phyloP scores from a whole-genome alignment of 176 grass and related monocot genomes.

The Eleusine indica region DNA sequence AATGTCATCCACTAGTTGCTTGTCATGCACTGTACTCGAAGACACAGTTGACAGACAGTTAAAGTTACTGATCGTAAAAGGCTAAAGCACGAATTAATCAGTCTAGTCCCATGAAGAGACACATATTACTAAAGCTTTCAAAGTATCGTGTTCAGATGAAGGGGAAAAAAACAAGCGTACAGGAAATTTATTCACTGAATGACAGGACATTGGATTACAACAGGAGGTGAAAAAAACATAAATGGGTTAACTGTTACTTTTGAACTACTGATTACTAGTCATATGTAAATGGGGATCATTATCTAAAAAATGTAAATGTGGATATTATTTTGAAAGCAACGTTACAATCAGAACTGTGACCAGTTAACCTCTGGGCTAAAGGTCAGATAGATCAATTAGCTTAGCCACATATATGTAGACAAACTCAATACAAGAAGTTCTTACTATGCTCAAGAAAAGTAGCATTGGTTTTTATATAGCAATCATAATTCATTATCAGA shows the following conservation, averaged over 20 bases:
- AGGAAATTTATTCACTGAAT: not conserved
- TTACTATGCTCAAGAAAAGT: not conserved
- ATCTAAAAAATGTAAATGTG: not conserved
- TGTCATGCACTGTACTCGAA: conserved; percentile 77
- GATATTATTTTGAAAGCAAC: not conserved
- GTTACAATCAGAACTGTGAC: not conserved
- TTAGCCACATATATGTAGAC: not conserved
- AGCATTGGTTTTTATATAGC: conserved; percentile 14
- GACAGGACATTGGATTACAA: not conserved
- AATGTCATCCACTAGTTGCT: conserved; percentile 89
- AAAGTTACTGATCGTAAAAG: not conserved
- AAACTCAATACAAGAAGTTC: not conserved
- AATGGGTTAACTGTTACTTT: not conserved
- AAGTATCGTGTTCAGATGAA: conserved; percentile 10
- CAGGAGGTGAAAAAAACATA: not conserved
- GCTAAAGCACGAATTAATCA: not conserved
- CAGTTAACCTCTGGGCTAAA: conserved; percentile 20
- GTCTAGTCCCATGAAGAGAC: not conserved
- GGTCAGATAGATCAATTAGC: not conserved
- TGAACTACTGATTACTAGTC: not conserved
- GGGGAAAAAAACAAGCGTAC: not conserved
- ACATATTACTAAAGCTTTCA: not conserved
- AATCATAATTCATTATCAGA: conserved; percentile 14
- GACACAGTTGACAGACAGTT: conserved; percentile 8
- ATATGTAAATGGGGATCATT: not conserved